Conservation (phyloP, 768 basidiomycete genomes). For the Melanogaster broomeanus region DNA sequence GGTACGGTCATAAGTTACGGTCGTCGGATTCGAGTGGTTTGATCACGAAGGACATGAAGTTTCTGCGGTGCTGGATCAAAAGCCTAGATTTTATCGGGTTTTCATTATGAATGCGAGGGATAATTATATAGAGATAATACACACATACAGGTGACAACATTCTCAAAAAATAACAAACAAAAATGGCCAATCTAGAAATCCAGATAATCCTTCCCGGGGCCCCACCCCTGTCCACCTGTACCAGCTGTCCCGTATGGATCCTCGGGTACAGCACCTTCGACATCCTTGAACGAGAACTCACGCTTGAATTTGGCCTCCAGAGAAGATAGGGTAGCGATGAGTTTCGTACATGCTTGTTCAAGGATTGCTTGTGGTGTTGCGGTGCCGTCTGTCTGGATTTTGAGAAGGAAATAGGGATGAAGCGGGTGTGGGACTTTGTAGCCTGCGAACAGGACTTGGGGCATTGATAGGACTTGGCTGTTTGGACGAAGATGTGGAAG, state of each 20-base stretch:
- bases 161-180: neutral
- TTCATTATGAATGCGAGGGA: no score
- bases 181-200: slow-evolving; percentile 44
- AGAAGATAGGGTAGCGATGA: slow-evolving; percentile 69
- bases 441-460: slow-evolving; percentile 90
- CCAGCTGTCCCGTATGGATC: slow-evolving; percentile 52
- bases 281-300: slow-evolving; percentile 80
- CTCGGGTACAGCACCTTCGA: slow-evolving; percentile 49
- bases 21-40: no score
- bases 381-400: slow-evolving; percentile 92
- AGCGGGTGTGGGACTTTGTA: slow-evolving; percentile 98
- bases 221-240: slow-evolving; percentile 45
- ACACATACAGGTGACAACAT: neutral
- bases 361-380: slow-evolving; percentile 81
- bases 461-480: slow-evolving; percentile 90
- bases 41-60: no score
- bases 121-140: no score
- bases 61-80: no score
- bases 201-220: slow-evolving; percentile 52
- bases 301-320: slow-evolving; percentile 79
- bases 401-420: slow-evolving; percentile 91
- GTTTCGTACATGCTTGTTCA: slow-evolving; percentile 78
- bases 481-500: slow-evolving; percentile 6
- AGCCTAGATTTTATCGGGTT: no score
- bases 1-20: no score